These are phyloP conservation scores for Blastobotrys apis DNA, from an alignment of 1,139 yeast genomes.

Conservation along the genomic window DNA sequence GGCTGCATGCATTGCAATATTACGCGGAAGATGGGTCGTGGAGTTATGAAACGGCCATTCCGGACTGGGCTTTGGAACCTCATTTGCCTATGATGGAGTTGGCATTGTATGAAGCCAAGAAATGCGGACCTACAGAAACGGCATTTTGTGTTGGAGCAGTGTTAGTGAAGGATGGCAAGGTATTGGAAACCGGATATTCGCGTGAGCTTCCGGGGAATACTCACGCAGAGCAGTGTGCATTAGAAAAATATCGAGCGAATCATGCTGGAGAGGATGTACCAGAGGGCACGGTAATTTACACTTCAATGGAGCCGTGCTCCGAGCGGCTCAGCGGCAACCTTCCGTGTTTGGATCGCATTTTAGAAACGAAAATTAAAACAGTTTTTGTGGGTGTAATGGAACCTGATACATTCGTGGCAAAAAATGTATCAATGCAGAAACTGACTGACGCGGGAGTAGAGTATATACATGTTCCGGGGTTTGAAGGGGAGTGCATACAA, in stretches of 20 bases:
- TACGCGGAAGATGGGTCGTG: constrained; percentile 53
- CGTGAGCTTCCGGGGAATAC: constrained; percentile 93
- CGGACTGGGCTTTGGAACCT: constrained; percentile 77
- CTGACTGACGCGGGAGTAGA: constrained; percentile 56
- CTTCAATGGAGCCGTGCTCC: constrained; percentile 98
- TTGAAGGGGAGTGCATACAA: constrained; percentile 62
- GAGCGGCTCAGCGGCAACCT: constrained; percentile 81
- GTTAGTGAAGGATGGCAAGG: constrained; percentile 58
- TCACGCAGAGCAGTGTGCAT: constrained; percentile 95
- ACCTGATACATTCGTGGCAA: constrained; percentile 80
- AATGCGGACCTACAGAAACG: constrained; percentile 77
- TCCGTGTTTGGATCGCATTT: constrained; percentile 81
- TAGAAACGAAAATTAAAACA: constrained; percentile 55
- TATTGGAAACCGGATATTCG: constrained; percentile 78
- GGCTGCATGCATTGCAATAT: constrained; percentile 86
- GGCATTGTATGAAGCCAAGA: constrained; percentile 73
- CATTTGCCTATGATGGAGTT: constrained; percentile 51
- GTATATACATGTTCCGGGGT: constrained; percentile 80
- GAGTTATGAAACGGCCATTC: constrained; percentile 75
- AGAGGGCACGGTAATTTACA: constrained; percentile 73
- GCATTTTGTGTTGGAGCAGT: constrained; percentile 96
- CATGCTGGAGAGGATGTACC: constrained; percentile 50
- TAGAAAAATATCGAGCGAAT: constrained; percentile 62
- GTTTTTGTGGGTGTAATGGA: constrained; percentile 92
- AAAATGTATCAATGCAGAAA: constrained; percentile 60